Evolutionary conservation across 257 asterid genomes (phyloP).

Genomic region (Anisodus acutangulus): DNA sequence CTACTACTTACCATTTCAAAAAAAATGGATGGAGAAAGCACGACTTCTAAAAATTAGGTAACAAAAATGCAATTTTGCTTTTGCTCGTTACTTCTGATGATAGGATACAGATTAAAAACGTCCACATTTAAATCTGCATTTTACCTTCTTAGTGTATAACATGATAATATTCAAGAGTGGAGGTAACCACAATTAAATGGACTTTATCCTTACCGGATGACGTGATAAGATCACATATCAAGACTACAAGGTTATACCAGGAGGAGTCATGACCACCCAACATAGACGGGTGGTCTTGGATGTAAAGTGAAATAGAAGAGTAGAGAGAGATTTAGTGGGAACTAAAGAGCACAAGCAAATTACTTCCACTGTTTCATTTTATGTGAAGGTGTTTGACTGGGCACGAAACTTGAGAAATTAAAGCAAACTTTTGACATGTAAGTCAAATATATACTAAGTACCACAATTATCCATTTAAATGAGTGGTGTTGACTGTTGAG

Average conservation of each 20-base stretch:
- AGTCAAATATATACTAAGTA: neutral
- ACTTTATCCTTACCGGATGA: neutral
- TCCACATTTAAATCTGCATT: neutral
- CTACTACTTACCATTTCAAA: neutral
- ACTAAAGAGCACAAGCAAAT: neutral
- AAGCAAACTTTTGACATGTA: neutral
- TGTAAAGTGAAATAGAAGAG: neutral
- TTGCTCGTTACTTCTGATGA: neutral
- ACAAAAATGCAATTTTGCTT: neutral
- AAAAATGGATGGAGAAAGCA: neutral
- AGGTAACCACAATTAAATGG: neutral
- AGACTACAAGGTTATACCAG: neutral
- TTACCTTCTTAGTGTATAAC: neutral
- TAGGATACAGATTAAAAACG: neutral
- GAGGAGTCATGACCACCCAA: neutral
- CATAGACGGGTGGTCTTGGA: neutral
- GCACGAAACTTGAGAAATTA: neutral
- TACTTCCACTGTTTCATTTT: neutral
- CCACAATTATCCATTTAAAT: neutral
- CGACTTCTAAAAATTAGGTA: neutral
- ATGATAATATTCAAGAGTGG: constrained; percentile 2
- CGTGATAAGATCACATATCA: neutral
- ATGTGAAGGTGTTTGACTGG: neutral
- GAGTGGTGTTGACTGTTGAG: neutral
- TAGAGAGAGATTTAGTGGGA: neutral